Conservation (phyloP, 208 protist species). For the Entamoeba dispar region DNA sequence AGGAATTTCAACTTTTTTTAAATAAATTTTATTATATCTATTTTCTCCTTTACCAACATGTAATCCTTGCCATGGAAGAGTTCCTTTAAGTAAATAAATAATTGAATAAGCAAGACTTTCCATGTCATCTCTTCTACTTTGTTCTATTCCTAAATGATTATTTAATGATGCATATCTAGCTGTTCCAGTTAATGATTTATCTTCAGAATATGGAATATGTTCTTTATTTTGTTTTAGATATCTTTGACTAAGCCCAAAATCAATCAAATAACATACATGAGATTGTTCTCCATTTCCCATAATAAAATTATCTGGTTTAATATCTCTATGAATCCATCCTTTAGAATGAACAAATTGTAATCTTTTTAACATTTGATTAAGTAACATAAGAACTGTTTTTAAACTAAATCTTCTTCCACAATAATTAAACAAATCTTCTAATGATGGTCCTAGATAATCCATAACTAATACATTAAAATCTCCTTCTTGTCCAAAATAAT, state of each 20-base stretch:
- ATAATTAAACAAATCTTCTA: slow-evolving; percentile 86
- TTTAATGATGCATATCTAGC: slow-evolving; percentile 94
- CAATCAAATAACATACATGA: slow-evolving; percentile 70
- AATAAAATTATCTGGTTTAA: slow-evolving; percentile 93
- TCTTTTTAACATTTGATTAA: slow-evolving; percentile 76
- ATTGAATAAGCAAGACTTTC: slow-evolving; percentile 92
- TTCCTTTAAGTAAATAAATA: slow-evolving; percentile 93
- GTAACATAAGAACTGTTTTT: slow-evolving; percentile 91
- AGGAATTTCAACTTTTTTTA: slow-evolving; percentile 82
- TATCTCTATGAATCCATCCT: slow-evolving; percentile 83
- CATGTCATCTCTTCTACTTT: slow-evolving; percentile 76
- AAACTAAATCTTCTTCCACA: slow-evolving; percentile 62
- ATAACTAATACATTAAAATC: slow-evolving; percentile 95
- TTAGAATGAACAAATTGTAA: slow-evolving; percentile 83
- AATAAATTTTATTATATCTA: slow-evolving; percentile 88
- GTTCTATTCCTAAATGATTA: slow-evolving; percentile 89
- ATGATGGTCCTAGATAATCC: slow-evolving; percentile 78
- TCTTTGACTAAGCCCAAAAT: slow-evolving; percentile 94
- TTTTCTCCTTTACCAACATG: slow-evolving; percentile 78
- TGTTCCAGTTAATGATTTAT: slow-evolving; percentile 94
- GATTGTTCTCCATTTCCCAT: slow-evolving; percentile 64
- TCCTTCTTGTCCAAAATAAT: slow-evolving; percentile 71
- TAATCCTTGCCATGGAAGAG: slow-evolving; percentile 83
- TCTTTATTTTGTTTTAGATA: slow-evolving; percentile 76
- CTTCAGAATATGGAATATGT: slow-evolving; percentile 94